Percentiles rank a stretch among this genome's conserved stretches.
Evolutionary conservation across 1,284 basidiomycete genomes (phyloP).

Genomic region (Heterobasidion parviporum): DNA sequence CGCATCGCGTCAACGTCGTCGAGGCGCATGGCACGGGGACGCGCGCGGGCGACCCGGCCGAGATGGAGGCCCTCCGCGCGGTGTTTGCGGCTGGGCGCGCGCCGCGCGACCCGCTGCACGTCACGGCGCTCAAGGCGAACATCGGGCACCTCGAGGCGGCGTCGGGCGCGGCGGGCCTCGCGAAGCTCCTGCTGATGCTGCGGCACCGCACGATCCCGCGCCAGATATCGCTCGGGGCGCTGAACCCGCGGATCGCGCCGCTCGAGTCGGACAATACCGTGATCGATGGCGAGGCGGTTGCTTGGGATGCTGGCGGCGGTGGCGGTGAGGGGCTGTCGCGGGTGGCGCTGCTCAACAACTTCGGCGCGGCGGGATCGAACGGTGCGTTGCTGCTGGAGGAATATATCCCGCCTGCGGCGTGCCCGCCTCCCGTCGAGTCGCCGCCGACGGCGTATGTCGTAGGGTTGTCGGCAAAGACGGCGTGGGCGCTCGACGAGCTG

Average conservation of each 20-base stretch:
- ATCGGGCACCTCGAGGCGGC: slow-evolving; percentile 71
- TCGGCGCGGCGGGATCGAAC: slow-evolving; percentile 69
- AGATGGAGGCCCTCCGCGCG: slow-evolving; percentile 53
- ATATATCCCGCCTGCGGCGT: slow-evolving; percentile 7
- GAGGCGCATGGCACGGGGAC: slow-evolving; percentile 69
- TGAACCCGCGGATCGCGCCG: slow-evolving; percentile 49
- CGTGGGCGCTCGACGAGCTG: slow-evolving; percentile 34
- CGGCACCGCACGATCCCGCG: slow-evolving; percentile 44
- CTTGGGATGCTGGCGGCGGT: slow-evolving; percentile 31
- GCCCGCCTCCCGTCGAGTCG: neutral
- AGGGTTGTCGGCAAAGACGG: slow-evolving; percentile 53
- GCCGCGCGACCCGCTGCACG: slow-evolving; percentile 42
- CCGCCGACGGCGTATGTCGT: slow-evolving; percentile 28
- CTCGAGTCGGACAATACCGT: slow-evolving; percentile 39
- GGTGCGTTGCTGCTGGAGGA: slow-evolving; percentile 56
- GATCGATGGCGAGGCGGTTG: slow-evolving; percentile 32
- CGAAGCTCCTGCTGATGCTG: slow-evolving; percentile 65
- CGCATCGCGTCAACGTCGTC: slow-evolving; percentile 45
- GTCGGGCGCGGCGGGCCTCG: slow-evolving; percentile 61
- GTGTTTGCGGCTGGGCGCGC: slow-evolving; percentile 38
- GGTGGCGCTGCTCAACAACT: slow-evolving; percentile 61
- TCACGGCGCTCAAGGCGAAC: slow-evolving; percentile 65
- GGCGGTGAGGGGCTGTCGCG: slow-evolving; percentile 22
- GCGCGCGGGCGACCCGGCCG: slow-evolving; percentile 59
- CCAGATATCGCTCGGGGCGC: slow-evolving; percentile 45